Evolutionary conservation across 2,329 filamentous ascomycete genomes (phyloP), one percentile per base, ranked within the genome.

Genomic region (Curvularia verruculosa): DNA sequence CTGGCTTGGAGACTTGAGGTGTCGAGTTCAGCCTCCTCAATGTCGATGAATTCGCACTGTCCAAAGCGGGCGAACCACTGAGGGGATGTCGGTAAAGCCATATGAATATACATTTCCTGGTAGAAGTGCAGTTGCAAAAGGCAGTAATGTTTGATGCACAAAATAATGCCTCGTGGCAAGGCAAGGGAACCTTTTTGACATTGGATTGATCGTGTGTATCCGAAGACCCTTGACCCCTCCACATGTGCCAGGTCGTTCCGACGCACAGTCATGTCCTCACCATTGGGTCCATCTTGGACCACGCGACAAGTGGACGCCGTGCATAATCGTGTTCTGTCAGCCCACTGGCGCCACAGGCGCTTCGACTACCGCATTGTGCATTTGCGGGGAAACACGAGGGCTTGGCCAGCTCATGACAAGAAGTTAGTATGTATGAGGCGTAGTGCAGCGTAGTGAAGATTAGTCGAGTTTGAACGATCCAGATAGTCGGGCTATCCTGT

Each of bases 11-110:
- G 63, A 40, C 60, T 61, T 21, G 67, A 66, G 3, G 66, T 72
- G 36, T 75, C 69, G 21, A 75, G 52, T n/a, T 73, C 68, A 19
- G 70, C 59, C 40, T 66, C 64, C 28, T 72, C 65, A n/a, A 75
- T 59, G 19, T 71, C 65, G 18, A 74, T 36, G 29, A 75, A 70
- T 21, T 66, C 63, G 59, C 65, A 69, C 24, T 73, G 69, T 36
- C 63, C 65, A 43, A 63, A 63, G 19, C 64, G 62, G 21, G 64
- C 49, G 46, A 61, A 64, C 59, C 54, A 64, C 24, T 58, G 61
- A 10, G 56, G 34, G 18, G 54, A 36, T 39, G 50, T 40, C 28
- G 60, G 49, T 23, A 52, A 56, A 56, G 62, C 60, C 67, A 67
- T 67, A 12, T 49, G 59, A 44, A 68, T 52, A 48, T 57, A 59